Percentiles rank a stretch among this genome's conserved stretches.
Conservation (phyloP, 2,329 filamentous ascomycete species). For the Ophiostoma quercus region DNA sequence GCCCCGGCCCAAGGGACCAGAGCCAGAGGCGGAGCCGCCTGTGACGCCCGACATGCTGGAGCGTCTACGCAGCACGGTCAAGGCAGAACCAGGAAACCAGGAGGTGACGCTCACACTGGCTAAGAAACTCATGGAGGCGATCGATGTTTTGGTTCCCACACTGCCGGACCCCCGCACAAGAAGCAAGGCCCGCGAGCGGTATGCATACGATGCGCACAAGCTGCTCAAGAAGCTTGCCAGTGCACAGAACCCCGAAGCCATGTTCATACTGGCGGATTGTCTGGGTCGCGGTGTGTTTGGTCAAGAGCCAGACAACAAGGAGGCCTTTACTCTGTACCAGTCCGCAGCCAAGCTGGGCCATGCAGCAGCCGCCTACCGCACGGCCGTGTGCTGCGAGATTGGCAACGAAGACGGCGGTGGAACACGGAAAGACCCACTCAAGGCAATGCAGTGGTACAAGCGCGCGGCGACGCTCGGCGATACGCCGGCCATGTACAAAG, state of each 20-base stretch:
- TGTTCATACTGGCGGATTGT: constrained; percentile 90
- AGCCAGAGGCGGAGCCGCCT: constrained; percentile 38
- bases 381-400: constrained; percentile 95
- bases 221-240: constrained; percentile 80
- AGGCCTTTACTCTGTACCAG: constrained; percentile 90
- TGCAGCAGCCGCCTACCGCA: constrained; percentile 81
- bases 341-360: constrained; percentile 88
- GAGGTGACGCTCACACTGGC: constrained; percentile 67
- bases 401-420: constrained; percentile 91
- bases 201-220: constrained; percentile 80
- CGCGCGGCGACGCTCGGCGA: constrained; percentile 86
- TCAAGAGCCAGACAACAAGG: constrained; percentile 75
- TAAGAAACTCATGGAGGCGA: constrained; percentile 80
- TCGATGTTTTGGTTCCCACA: constrained; percentile 63
- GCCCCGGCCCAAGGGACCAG: background rate
- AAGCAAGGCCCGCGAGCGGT: constrained; percentile 73
- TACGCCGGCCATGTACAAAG: constrained; percentile 93
- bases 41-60: constrained; percentile 78
- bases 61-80: constrained; percentile 62
- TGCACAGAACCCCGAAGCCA: constrained; percentile 71
- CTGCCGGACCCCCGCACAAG: constrained; percentile 65
- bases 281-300: constrained; percentile 78
- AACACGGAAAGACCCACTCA: constrained; percentile 81
- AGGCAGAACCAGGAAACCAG: constrained; percentile 66
- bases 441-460: constrained; percentile 98